Evolutionary conservation across 2,329 filamentous ascomycete genomes (phyloP).

Genomic region (Sporothrix mexicana): DNA sequence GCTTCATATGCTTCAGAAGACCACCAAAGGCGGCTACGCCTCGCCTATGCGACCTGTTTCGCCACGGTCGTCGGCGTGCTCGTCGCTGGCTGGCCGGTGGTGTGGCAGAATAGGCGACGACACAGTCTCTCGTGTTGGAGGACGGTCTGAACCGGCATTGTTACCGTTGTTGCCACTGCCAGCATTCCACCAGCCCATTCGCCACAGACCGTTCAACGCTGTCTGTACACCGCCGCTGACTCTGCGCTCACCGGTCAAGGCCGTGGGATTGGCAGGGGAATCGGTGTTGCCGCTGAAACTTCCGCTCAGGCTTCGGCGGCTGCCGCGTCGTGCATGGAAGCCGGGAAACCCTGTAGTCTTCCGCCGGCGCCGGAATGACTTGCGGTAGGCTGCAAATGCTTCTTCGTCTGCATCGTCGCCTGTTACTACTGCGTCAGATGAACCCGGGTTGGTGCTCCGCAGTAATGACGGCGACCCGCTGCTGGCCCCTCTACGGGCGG

Average conservation of each 20-base stretch:
- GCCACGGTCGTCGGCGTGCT: background rate
- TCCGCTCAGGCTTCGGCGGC: constrained; percentile 43
- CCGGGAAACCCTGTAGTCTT: constrained; percentile 68
- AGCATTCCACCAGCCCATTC: constrained; percentile 62
- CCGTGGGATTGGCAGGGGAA: background rate
- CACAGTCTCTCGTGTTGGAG: constrained; percentile 21
- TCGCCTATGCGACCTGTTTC: background rate
- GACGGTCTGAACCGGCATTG: constrained; percentile 26
- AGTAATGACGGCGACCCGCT: constrained; percentile 39
- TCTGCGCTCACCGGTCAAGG: constrained; percentile 31
- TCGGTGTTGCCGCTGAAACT: constrained; percentile 10
- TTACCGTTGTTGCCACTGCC: constrained; percentile 23
- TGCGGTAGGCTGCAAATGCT: constrained; percentile 33
- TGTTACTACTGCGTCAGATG: constrained; percentile 33
- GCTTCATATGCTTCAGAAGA: background rate
- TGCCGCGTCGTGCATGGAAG: constrained; percentile 59
- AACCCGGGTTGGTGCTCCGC: constrained; percentile 33
- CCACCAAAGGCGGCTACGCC: background rate
- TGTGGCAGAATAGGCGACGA: constrained; percentile 7
- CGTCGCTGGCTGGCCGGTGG: background rate
- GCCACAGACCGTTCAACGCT: constrained; percentile 59
- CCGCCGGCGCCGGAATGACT: constrained; percentile 52
- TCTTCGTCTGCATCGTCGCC: constrained; percentile 38
- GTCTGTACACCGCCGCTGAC: constrained; percentile 54
- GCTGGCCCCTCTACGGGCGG: constrained; percentile 45